Base-by-base conservation (phyloP, 495 filamentous ascomycete genomes). In the Talaromyces nanjingensis region DNA sequence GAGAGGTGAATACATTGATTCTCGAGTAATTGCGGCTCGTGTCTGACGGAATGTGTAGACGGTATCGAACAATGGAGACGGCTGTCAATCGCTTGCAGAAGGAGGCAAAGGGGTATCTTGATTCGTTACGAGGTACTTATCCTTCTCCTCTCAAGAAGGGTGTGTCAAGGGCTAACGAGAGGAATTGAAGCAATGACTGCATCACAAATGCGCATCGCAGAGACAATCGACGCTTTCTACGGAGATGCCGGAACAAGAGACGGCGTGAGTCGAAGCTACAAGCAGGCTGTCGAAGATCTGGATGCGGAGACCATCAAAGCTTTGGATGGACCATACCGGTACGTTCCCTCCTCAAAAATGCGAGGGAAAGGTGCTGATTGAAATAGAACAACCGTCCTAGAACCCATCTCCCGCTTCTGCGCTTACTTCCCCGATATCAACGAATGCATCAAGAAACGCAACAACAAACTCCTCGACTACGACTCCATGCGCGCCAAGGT, bases 401-500 rank as follows among this genome's bases (percentile, higher is more conserved):
- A 98, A 63, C 94, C 94, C 27, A 98, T 98, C 69, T 87, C 86
- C 64, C 83, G 91, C 55, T 98, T 98, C 79, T 98, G 94, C 74
- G 91, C 92, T 62, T 98, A 98, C 79, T 98, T 98, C 77, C 96
- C 96, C 5, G 94, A 98, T 72, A 93, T 98, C 67, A 98, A 98
- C 75, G 92, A 96, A 78, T 98, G 96, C 73, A 98, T 98, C 75
- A 98, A 97, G 76, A 98, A 98, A 76, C 89, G 94, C 71, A 91
- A 96, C 67, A 89, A 98, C 83, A 98, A 98, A 70, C 87, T 97
- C 55, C 89, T 97, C 68, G 94, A 98, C 76, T 98, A 97, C 81
- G 94, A 98, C 76, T 85, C 92, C 33, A 89, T 97, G 77, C 90
- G 94, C 54, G 91, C 93, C 55, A 93, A 93, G 72, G 94, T 98